Evolutionary conservation across 352 stramenopile species (phyloP).

Genomic region (Paralagenidium karlingii): DNA sequence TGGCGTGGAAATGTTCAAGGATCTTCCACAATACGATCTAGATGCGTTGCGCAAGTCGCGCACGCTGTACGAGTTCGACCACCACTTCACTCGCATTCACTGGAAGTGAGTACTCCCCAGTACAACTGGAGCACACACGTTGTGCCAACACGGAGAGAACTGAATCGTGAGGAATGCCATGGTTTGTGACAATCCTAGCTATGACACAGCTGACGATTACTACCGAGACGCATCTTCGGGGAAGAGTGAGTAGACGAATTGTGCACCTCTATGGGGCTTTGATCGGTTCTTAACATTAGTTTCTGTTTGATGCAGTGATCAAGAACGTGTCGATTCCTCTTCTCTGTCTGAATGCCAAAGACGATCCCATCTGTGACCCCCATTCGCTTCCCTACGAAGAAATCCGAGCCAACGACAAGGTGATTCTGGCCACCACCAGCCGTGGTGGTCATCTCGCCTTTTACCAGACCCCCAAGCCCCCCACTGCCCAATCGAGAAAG

Average conservation of each 20-base stretch:
- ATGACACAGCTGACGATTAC: constrained; percentile 23
- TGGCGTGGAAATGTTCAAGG: constrained; percentile 36
- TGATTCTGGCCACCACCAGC: constrained; percentile 56
- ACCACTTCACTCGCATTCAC: constrained; percentile 36
- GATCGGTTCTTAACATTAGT: neutral
- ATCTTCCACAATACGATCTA: constrained; percentile 29
- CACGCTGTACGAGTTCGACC: constrained; percentile 47
- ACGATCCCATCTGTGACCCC: constrained; percentile 37
- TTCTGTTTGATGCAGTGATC: constrained; percentile 7
- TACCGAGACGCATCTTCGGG: constrained; percentile 28
- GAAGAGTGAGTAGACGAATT: no score
- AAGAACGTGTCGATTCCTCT: constrained; percentile 22
- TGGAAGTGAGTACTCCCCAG: no score
- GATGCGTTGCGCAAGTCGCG: constrained; percentile 15
- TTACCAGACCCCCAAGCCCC: constrained; percentile 19
- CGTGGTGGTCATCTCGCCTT: constrained; percentile 56
- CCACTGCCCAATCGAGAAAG: neutral
- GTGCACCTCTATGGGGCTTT: constrained; percentile 3
- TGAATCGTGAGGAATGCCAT: no score
- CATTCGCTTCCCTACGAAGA: constrained; percentile 11
- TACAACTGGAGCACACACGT: no score
- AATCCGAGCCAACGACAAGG: constrained; percentile 28
- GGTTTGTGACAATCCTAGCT: no score
- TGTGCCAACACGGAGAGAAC: no score
- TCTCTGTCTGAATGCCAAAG: constrained; percentile 33